A percentile compares a stretch with the other conserved stretches of the same genome.
These are phyloP conservation scores for Spergularia azorica DNA, from an alignment of 179 eudicot genomes.

Conservation along the genomic window DNA sequence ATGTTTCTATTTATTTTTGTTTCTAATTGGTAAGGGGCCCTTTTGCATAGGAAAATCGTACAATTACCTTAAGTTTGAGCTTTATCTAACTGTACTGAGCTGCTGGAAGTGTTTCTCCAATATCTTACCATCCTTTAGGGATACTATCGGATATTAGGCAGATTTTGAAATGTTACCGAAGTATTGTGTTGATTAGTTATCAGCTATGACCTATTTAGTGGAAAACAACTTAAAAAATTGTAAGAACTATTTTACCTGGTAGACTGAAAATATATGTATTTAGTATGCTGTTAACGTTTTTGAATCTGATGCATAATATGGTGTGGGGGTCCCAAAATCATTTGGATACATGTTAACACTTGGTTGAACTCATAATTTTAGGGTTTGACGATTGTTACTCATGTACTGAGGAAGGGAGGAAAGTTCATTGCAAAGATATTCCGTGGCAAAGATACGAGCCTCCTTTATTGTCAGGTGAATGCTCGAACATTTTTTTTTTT, in stretches of 20 bases:
- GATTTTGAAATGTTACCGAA: neutral
- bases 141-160: neutral
- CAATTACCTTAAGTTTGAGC: too few relatives aligned
- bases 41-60: too few relatives aligned
- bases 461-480: slow-evolving; percentile 86
- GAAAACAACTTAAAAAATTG: neutral
- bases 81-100: neutral
- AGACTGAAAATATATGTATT: too few relatives aligned
- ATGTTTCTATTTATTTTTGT: too few relatives aligned
- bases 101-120: neutral
- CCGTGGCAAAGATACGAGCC: slow-evolving; percentile 96
- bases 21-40: too few relatives aligned
- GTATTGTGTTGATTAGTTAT: neutral
- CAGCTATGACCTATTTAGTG: neutral
- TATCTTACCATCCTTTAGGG: neutral
- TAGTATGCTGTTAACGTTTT: too few relatives aligned
- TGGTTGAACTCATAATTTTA: slow-evolving; percentile 30
- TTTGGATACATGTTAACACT: neutral
- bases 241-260: neutral
- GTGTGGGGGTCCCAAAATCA: neutral
- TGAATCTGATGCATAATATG: too few relatives aligned
- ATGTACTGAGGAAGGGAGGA: slow-evolving; percentile 83
- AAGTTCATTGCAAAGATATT: slow-evolving; percentile 97
- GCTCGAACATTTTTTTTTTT: neutral
- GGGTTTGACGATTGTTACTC: slow-evolving; percentile 96